Conservation (phyloP, 257 asterid species). For the Jasminum sambac region DNA sequence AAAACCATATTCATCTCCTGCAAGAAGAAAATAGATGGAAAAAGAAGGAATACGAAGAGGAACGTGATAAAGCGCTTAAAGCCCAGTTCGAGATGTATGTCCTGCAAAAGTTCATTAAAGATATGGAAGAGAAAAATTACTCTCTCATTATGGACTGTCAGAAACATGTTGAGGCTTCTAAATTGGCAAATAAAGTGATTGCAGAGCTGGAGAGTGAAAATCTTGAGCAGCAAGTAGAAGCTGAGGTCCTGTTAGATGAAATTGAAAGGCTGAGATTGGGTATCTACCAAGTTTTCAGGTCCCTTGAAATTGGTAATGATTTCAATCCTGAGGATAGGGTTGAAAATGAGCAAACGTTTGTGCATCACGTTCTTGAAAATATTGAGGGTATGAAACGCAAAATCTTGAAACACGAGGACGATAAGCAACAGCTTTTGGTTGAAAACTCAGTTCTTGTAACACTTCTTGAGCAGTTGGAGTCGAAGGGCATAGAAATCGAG, state of each 20-base stretch:
- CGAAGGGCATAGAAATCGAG: constrained; percentile 63
- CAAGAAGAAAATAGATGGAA: constrained; percentile 74
- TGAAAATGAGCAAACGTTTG: constrained; percentile 56
- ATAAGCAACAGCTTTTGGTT: constrained; percentile 58
- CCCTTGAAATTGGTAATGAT: constrained; percentile 47
- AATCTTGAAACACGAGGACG: constrained; percentile 56
- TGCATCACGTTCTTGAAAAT: constrained; percentile 48
- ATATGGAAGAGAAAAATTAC: constrained; percentile 83
- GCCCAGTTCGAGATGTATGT: constrained; percentile 84
- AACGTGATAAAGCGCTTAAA: constrained; percentile 68
- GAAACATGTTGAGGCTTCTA: constrained; percentile 87
- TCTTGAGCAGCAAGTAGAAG: constrained; percentile 94
- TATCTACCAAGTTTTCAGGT: constrained; percentile 67
- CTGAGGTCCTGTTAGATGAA: constrained; percentile 79
- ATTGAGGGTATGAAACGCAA: constrained; percentile 59
- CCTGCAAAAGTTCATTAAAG: constrained; percentile 84
- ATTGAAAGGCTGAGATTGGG: constrained; percentile 67
- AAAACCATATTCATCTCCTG: constrained; percentile 63
- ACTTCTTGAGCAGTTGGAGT: constrained; percentile 67
- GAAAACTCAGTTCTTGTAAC: constrained; percentile 80
- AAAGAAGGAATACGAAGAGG: constrained; percentile 74
- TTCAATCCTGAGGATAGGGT: constrained; percentile 35
- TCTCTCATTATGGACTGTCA: constrained; percentile 75
- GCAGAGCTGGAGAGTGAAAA: constrained; percentile 87
- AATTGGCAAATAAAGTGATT: constrained; percentile 77